Conservation (phyloP, 495 filamentous ascomycete species). For the Tetracladium setigerum region DNA sequence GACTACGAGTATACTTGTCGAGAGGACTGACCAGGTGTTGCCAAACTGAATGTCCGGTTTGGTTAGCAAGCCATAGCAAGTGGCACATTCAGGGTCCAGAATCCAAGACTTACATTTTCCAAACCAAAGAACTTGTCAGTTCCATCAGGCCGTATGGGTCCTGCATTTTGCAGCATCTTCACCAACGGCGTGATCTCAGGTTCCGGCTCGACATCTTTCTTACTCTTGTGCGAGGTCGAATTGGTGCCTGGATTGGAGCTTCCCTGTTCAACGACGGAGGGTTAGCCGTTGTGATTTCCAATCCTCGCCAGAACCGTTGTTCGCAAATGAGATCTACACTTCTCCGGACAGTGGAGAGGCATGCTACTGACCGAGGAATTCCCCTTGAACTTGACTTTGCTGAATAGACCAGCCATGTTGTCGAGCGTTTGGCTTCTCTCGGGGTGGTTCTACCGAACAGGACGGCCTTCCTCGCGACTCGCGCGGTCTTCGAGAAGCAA, state of each 20-base stretch:
- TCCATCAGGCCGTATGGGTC: conserved; percentile 73
- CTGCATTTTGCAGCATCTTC: conserved; percentile 73
- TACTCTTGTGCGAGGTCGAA: conserved; percentile 14
- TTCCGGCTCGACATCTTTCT: conserved; percentile 32
- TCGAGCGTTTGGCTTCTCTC: background rate
- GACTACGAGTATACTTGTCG: background rate
- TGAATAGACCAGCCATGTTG: conserved; percentile 19
- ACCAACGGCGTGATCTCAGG: conserved; percentile 71
- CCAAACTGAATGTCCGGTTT: conserved; percentile 61
- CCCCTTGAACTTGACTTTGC: conserved; percentile 21
- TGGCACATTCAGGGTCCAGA: background rate
- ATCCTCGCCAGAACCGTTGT: background rate
- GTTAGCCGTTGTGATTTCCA: background rate
- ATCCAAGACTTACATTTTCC: conserved; percentile 70
- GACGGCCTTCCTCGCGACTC: too few relatives aligned
- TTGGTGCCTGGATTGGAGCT: conserved; percentile 11
- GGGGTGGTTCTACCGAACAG: too few relatives aligned
- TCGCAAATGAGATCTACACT: background rate
- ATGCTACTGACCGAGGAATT: conserved; percentile 18
- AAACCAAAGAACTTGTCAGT: conserved; percentile 98
- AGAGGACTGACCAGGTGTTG: conserved; percentile 71
- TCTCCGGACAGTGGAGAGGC: background rate
- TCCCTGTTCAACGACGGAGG: conserved; percentile 7
- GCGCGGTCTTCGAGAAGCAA: too few relatives aligned
- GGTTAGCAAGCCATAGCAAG: too few relatives aligned